phyloP scores from a whole-genome alignment of 495 filamentous ascomycete species.

The Tetracladium marchalianum region DNA sequence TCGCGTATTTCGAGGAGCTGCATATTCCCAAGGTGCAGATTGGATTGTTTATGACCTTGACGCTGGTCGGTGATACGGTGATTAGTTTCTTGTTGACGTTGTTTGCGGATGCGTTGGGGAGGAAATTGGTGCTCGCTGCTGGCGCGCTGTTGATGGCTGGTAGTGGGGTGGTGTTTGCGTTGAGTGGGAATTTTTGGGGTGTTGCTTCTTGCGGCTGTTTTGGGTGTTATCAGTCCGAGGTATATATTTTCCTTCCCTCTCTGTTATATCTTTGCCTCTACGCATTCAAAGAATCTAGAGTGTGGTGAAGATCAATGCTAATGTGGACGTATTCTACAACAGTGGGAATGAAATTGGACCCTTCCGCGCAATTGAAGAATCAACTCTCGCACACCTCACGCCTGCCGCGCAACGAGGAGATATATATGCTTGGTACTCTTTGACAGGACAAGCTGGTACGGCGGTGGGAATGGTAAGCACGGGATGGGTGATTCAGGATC shows the following conservation, averaged over 20 bases:
- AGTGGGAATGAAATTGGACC: slow-evolving; percentile 74
- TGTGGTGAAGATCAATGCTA: neutral
- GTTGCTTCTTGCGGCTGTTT: slow-evolving; percentile 58
- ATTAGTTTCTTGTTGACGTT: slow-evolving; percentile 69
- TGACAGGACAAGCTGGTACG: slow-evolving; percentile 53
- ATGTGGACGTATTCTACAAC: slow-evolving; percentile 1
- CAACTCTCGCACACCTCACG: slow-evolving; percentile 65
- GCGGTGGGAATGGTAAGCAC: slow-evolving; percentile 55
- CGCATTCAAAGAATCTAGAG: no score
- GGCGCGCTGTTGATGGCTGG: slow-evolving; percentile 60
- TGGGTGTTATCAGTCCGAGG: slow-evolving; percentile 73
- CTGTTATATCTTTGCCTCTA: no score
- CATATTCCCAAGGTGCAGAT: slow-evolving; percentile 60
- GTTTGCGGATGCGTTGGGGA: slow-evolving; percentile 63
- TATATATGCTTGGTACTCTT: slow-evolving; percentile 75
- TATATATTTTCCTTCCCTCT: slow-evolving; percentile 6
- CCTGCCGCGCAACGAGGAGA: slow-evolving; percentile 50
- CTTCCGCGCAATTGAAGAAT: slow-evolving; percentile 81
- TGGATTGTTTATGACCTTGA: slow-evolving; percentile 83
- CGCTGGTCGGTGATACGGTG: slow-evolving; percentile 66
- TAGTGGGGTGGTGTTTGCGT: slow-evolving; percentile 59
- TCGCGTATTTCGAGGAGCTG: slow-evolving; percentile 56
- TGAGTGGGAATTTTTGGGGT: slow-evolving; percentile 62
- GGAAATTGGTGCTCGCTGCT: slow-evolving; percentile 55
- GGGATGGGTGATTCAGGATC: slow-evolving; percentile 54